Evolutionary conservation across 176 grass and related monocot genomes (phyloP).

Genomic region (Themeda triandra): DNA sequence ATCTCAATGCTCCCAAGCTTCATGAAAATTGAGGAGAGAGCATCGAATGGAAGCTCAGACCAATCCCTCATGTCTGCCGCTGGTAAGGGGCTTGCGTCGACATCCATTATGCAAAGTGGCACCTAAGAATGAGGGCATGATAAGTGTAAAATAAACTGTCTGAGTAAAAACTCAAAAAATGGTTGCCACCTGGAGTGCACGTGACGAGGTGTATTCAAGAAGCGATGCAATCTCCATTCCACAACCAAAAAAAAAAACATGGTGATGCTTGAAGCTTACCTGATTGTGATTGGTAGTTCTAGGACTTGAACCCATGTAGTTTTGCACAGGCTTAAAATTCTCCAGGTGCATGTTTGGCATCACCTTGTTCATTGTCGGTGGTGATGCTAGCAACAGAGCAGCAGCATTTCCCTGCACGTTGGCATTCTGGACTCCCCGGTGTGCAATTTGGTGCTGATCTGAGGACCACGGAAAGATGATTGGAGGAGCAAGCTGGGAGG

Average conservation of each 20-base stretch:
- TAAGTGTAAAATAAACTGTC: not conserved
- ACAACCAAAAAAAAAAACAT: not conserved
- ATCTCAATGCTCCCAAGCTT: constrained; percentile 29
- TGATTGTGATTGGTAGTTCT: not conserved
- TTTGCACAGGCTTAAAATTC: not conserved
- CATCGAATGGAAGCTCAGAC: constrained; percentile 5
- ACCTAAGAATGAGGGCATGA: not conserved
- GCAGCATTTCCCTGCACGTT: not conserved
- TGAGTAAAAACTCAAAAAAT: not conserved
- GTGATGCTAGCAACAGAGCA: not conserved
- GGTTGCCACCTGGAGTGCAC: not conserved
- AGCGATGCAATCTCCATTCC: not conserved
- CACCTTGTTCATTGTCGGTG: not conserved
- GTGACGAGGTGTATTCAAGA: not conserved
- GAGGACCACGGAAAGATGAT: not conserved
- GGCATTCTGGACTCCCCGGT: constrained; percentile 35
- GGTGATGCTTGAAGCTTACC: not conserved
- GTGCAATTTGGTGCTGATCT: constrained; percentile 41
- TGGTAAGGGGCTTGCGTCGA: not conserved
- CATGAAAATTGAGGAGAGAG: constrained; percentile 19
- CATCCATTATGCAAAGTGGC: constrained; percentile 5
- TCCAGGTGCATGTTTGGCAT: not conserved
- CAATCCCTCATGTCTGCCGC: not conserved
- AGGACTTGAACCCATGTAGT: not conserved
- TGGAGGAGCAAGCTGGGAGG: constrained; percentile 4